Evolutionary conservation across 2,329 filamentous ascomycete genomes (phyloP).

Genomic region (Karstenula rhodostoma): DNA sequence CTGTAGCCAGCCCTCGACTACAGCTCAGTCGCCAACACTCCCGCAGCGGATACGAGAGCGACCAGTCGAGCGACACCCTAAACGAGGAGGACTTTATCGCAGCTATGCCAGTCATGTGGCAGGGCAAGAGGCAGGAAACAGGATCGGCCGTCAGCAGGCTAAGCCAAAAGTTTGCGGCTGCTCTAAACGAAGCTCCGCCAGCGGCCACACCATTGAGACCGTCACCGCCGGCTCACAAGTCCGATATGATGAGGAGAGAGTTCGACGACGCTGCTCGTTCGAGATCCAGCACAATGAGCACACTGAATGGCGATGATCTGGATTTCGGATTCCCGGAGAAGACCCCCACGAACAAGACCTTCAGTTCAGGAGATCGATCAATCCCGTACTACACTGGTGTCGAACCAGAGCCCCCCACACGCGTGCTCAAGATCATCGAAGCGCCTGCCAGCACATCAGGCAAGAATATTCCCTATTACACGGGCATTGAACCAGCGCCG

Average conservation of each 20-base stretch:
- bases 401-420: not conserved
- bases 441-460: not conserved
- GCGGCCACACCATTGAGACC: constrained; percentile 23
- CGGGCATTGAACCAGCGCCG: constrained; percentile 4
- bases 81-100: constrained; percentile 36
- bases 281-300: constrained; percentile 44
- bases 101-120: constrained; percentile 40
- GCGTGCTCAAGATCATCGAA: not conserved
- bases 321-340: constrained; percentile 42
- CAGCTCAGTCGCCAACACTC: constrained; percentile 30
- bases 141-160: constrained; percentile 30
- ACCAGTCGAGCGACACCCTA: constrained; percentile 40
- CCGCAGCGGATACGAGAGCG: constrained; percentile 40
- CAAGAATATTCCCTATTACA: not conserved
- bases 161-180: constrained; percentile 32
- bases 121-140: constrained; percentile 28
- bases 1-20: constrained; percentile 35
- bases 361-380: not conserved
- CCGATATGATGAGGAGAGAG: constrained; percentile 14
- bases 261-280: constrained; percentile 45
- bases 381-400: constrained; percentile 1
- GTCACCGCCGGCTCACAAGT: not conserved
- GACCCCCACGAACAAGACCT: constrained; percentile 23
- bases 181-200: constrained; percentile 11
- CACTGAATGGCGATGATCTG: constrained; percentile 42